These are phyloP conservation scores for Oxyria digyna DNA, from an alignment of 148 eudicot genomes.

Conservation along the genomic window DNA sequence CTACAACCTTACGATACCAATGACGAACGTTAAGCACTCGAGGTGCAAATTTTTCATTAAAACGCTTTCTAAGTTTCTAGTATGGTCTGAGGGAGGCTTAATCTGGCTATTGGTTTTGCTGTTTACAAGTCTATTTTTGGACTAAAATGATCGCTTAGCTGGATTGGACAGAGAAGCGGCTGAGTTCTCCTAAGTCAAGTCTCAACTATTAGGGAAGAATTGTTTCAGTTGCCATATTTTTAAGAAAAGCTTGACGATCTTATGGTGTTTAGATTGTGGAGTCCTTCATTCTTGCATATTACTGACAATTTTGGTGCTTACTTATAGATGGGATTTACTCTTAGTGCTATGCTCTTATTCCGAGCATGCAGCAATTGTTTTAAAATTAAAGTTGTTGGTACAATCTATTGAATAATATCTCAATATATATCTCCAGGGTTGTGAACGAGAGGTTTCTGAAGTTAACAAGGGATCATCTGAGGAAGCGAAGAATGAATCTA, in stretches of 20 bases:
- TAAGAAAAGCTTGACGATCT: neutral
- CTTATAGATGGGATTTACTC: neutral
- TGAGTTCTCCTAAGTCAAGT: neutral
- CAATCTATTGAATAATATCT: too few relatives aligned
- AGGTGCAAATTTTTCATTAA: neutral
- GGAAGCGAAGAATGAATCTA: constrained; percentile 39
- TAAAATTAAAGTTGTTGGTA: neutral
- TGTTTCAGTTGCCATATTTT: neutral
- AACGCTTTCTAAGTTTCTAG: neutral
- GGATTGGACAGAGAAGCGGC: neutral
- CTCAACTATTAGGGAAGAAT: neutral
- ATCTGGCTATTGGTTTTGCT: neutral
- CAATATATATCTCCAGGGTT: constrained; percentile 26
- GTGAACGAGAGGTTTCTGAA: constrained; percentile 71
- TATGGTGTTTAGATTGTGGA: neutral
- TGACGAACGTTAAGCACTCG: neutral
- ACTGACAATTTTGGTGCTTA: neutral
- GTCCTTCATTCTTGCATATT: neutral
- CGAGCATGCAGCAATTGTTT: neutral
- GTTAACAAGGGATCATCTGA: constrained; percentile 44
- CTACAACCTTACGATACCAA: too few relatives aligned
- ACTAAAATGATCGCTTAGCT: neutral
- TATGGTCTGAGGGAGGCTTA: neutral
- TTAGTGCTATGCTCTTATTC: neutral
- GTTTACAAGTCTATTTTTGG: neutral